Evolutionary conservation across 345 rosid genomes (phyloP), one percentile per base, ranked within the genome.

Genomic region (Brassica nigra): DNA sequence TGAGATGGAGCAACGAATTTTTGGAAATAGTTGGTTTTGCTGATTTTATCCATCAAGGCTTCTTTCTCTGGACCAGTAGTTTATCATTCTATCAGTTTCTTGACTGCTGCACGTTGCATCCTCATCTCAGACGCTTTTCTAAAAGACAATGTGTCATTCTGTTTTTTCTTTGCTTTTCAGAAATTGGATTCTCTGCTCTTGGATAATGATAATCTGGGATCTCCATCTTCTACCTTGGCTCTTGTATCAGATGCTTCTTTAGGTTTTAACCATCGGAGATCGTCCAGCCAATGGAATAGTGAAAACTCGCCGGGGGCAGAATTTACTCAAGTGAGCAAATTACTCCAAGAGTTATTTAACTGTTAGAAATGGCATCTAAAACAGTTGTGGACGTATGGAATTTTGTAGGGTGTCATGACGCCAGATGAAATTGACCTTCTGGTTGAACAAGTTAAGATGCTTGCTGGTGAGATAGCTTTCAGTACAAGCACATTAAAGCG

Each of bases 381-480:
- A 18, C 18, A 65, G 73, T 65, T 65, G 57, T 65, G 62, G 63
- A 18, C 36, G 52, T 23, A 11, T 74, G 75, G 44, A 58, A 64
- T 68, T 68, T 71, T 82, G 29, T 81, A 94, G 99, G 94, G 87
- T 62, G 87, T 80, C 83, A 83, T 93, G 84, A 82, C 97, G 10
- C 87, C 93, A 28, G 98, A 96, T 85, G 93, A 96, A 89, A 92
- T 90, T 84, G 99, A 96, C 74, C 99, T 96, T 81, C 89, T 93
- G 9, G 95, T 90, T 58, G 98, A 96, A 88, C 99, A 96, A 85
- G 98, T 93, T 58, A 96, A 96, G 86, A 92, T 96, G 97, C 95
- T 93, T 81, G 98, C 99, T 69, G 99, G 91, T 78, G 99, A 96
- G 85, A 88, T 96, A 80, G 99, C 98, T 36, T 92, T 96, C 75